A percentile compares a stretch with the other conserved stretches of the same genome.
Evolutionary conservation across 2,329 filamentous ascomycete genomes (phyloP).

Genomic region (Decorospora gaudefroyi): DNA sequence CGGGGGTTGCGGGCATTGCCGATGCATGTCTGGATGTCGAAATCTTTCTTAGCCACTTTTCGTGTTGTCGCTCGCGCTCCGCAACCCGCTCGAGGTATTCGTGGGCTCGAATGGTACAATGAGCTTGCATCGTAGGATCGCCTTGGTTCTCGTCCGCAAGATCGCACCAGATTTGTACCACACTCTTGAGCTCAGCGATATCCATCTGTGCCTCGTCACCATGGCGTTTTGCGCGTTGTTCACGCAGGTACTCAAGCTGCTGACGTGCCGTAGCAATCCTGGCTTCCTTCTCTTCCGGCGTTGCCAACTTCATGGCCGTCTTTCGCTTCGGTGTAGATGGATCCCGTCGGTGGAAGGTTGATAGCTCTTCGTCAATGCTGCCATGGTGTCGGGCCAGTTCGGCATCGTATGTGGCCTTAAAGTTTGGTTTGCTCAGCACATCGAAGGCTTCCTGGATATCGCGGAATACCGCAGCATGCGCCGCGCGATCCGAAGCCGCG

Average conservation of each 20-base stretch:
- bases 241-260: conserved; percentile 18
- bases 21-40: conserved; percentile 8
- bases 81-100: conserved; percentile 24
- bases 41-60: conserved; percentile 17
- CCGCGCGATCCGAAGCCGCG: conserved; percentile 11
- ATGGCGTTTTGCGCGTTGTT: conserved; percentile 16
- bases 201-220: conserved; percentile 13
- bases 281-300: conserved; percentile 15
- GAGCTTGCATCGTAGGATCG: conserved; percentile 11
- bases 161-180: conserved; percentile 21
- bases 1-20: not conserved
- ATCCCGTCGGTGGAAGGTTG: conserved; percentile 9
- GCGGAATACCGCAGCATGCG: conserved; percentile 12
- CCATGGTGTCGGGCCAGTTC: conserved; percentile 13
- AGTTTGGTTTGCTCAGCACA: conserved; percentile 19
- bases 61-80: conserved; percentile 12
- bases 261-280: conserved; percentile 17
- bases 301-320: conserved; percentile 15
- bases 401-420: conserved; percentile 23
- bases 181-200: conserved; percentile 11
- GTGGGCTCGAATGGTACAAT: conserved; percentile 19
- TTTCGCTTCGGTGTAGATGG: conserved; percentile 2
- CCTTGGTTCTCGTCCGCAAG: conserved; percentile 16
- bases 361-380: conserved; percentile 1
- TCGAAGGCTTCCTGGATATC: conserved; percentile 24